A percentile compares a stretch with the other conserved stretches of the same genome.
Evolutionary conservation across 257 asterid genomes (phyloP).

Genomic region (Ocimum tenuiflorum): DNA sequence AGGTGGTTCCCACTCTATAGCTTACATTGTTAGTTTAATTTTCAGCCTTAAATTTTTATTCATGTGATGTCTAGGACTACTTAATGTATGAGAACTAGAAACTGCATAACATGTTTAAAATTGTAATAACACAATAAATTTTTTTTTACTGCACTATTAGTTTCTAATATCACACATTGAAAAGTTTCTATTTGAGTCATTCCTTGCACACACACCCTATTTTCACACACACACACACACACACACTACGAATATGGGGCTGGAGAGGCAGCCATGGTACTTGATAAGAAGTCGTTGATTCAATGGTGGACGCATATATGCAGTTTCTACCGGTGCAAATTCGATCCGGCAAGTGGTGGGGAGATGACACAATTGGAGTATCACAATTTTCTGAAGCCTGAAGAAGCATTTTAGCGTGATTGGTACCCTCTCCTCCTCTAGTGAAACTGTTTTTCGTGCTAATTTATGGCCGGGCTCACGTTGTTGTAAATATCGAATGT

Average conservation of each 20-base stretch:
- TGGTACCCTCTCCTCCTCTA: not conserved
- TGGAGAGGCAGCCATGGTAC: too few relatives aligned
- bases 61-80: too few relatives aligned
- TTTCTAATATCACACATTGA: too few relatives aligned
- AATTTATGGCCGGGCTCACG: not conserved
- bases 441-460: slow-evolving; percentile 12
- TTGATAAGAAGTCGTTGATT: not conserved
- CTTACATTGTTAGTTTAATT: too few relatives aligned
- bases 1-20: too few relatives aligned
- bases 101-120: too few relatives aligned
- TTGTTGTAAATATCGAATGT: slow-evolving; percentile 28
- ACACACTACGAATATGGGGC: not conserved
- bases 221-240: not conserved
- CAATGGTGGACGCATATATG: slow-evolving; percentile 8
- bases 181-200: too few relatives aligned
- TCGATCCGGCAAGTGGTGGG: slow-evolving; percentile 62
- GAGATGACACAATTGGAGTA: slow-evolving; percentile 85
- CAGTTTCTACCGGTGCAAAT: slow-evolving; percentile 80
- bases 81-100: too few relatives aligned
- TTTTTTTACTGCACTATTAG: too few relatives aligned
- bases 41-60: too few relatives aligned
- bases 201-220: not conserved
- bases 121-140: too few relatives aligned
- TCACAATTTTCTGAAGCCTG: slow-evolving; percentile 70
- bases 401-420: slow-evolving; percentile 43